Evolutionary conservation across 129 eudicot species (phyloP).

Genomic region (Pittosporum tobira): DNA sequence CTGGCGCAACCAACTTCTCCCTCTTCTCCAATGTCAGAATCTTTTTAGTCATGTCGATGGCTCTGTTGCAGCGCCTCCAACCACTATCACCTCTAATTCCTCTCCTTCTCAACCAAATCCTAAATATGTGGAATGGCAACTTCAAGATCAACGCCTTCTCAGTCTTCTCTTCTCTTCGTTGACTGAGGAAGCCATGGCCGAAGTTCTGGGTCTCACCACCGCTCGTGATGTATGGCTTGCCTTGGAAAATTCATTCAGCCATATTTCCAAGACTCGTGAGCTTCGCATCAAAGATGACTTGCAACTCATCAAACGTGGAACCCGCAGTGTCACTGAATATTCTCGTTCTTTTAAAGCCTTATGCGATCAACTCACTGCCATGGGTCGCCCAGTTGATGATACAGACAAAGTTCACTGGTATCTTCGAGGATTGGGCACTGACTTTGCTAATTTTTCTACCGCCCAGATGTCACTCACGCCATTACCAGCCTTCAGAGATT

Average conservation of each 20-base stretch:
- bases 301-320: background rate
- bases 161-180: background rate
- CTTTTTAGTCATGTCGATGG: background rate
- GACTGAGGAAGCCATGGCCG: conserved; percentile 7
- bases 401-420: background rate
- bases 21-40: background rate
- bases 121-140: background rate
- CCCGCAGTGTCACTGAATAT: background rate
- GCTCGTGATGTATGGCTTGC: background rate
- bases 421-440: background rate
- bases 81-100: background rate
- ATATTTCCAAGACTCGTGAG: too few species aligned
- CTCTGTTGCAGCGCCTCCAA: background rate
- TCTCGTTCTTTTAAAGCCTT: background rate
- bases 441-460: background rate
- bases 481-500: background rate
- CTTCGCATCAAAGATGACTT: too few species aligned
- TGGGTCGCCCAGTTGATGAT: background rate
- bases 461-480: background rate
- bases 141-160: background rate
- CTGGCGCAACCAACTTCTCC: background rate
- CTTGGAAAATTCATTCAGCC: too few species aligned
- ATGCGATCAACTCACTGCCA: background rate
- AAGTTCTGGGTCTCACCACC: background rate
- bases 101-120: background rate